Conservation (phyloP, 495 filamentous ascomycete genomes). For the Talaromyces stipitatus region DNA sequence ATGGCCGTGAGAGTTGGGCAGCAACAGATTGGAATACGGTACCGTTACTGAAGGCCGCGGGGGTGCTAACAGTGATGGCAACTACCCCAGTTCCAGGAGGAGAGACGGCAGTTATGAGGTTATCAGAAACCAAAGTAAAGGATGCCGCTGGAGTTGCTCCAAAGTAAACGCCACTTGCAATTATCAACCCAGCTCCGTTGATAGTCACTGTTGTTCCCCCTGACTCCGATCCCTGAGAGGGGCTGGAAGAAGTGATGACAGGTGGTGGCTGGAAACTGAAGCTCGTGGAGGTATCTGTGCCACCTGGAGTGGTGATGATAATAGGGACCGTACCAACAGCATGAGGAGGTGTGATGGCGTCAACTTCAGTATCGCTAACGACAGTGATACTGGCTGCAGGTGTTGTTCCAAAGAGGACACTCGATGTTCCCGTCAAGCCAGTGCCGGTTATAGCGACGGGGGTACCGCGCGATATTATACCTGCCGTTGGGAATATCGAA, state of each 20-base stretch:
- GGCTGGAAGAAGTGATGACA: slow-evolving; percentile 1
- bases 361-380: neutral
- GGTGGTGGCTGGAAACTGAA: neutral
- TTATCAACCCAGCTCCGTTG: neutral
- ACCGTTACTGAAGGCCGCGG: neutral
- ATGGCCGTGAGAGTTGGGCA: neutral
- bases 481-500: neutral
- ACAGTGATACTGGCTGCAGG: neutral
- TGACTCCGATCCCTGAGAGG: neutral
- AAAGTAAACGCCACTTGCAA: neutral
- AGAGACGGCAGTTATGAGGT: neutral
- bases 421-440: neutral
- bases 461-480: neutral
- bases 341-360: neutral
- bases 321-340: neutral
- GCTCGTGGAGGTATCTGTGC: neutral
- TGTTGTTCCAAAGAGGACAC: neutral
- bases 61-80: neutral
- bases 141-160: neutral
- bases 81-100: neutral
- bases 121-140: neutral
- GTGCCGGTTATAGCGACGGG: neutral
- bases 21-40: neutral
- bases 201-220: neutral
- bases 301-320: neutral